Percentiles rank a stretch among this genome's conserved stretches.
These are phyloP conservation scores for Eustoma russellianum DNA, from an alignment of 257 asterid species.

Conservation along the genomic window DNA sequence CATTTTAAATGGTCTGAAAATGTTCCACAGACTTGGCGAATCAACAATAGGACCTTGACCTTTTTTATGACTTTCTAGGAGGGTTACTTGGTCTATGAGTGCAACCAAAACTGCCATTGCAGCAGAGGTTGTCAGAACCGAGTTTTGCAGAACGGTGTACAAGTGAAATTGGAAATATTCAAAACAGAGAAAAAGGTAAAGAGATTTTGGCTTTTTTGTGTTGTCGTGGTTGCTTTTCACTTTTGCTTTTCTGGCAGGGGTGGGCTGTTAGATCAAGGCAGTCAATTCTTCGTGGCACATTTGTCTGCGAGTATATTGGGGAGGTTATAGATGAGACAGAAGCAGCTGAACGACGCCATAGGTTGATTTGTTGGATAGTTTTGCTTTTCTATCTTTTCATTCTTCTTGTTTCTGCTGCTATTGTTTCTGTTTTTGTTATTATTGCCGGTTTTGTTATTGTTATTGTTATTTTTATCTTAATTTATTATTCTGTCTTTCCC, in stretches of 20 bases:
- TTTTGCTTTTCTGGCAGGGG: slow-evolving; percentile 49
- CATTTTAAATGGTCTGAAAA: not conserved
- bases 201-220: slow-evolving; percentile 2
- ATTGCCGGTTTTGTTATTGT: not conserved
- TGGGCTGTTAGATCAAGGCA: slow-evolving; percentile 96
- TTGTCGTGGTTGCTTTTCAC: slow-evolving; percentile 8
- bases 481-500: slow-evolving; percentile 3
- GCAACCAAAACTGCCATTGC: slow-evolving; percentile 82
- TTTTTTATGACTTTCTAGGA: slow-evolving; percentile 42
- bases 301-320: slow-evolving; percentile 90
- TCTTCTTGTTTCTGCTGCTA: not conserved
- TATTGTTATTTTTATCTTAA: not conserved
- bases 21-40: too few species aligned
- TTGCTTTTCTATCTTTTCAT: not conserved
- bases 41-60: not conserved
- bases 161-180: slow-evolving; percentile 77
- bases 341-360: slow-evolving; percentile 68
- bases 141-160: slow-evolving; percentile 90
- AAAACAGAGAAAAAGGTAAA: slow-evolving; percentile 84
- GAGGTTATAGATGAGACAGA: slow-evolving; percentile 81
- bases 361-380: slow-evolving; percentile 31
- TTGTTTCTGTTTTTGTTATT: not conserved
- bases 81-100: slow-evolving; percentile 93
- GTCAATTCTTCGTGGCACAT: slow-evolving; percentile 79
- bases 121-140: slow-evolving; percentile 73